Percentiles rank a stretch among this genome's conserved stretches.
phyloP scores from a whole-genome alignment of 768 basidiomycete genomes.

The Guyanaporus albipodus region DNA sequence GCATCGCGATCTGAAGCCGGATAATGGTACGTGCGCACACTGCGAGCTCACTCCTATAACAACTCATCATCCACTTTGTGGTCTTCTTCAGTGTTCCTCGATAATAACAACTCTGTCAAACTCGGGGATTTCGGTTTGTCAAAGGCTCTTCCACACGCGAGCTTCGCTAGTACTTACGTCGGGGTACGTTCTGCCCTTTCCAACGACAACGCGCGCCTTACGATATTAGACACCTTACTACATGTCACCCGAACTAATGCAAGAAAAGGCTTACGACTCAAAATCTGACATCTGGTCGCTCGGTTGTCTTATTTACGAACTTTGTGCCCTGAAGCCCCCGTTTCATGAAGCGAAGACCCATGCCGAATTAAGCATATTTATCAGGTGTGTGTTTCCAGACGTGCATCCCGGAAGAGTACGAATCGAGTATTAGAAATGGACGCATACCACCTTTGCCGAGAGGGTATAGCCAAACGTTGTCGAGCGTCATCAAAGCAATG shows the following conservation, averaged over 20 bases:
- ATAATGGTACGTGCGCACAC: conserved; percentile 68
- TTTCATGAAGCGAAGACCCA: conserved; percentile 94
- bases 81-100: conserved; percentile 71
- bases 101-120: conserved; percentile 81
- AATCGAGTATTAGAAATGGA: conserved; percentile 52
- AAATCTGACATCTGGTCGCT: conserved; percentile 99
- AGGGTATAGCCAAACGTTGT: conserved; percentile 71
- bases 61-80: not conserved
- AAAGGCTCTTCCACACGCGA: conserved; percentile 83
- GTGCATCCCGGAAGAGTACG: not conserved
- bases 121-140: conserved; percentile 96
- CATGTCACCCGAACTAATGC: conserved; percentile 98
- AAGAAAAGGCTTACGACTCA: conserved; percentile 94
- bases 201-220: conserved; percentile 30
- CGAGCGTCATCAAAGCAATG: conserved; percentile 82
- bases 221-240: conserved; percentile 92
- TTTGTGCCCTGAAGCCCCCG: conserved; percentile 90
- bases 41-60: not conserved
- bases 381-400: conserved; percentile 52
- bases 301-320: conserved; percentile 94
- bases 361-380: conserved; percentile 74
- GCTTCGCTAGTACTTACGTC: conserved; percentile 95
- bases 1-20: conserved; percentile 95
- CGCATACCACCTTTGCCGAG: conserved; percentile 88
- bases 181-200: conserved; percentile 57